phyloP scores from a whole-genome alignment of 306 rosid genomes.

The Quercus agrifolia region DNA sequence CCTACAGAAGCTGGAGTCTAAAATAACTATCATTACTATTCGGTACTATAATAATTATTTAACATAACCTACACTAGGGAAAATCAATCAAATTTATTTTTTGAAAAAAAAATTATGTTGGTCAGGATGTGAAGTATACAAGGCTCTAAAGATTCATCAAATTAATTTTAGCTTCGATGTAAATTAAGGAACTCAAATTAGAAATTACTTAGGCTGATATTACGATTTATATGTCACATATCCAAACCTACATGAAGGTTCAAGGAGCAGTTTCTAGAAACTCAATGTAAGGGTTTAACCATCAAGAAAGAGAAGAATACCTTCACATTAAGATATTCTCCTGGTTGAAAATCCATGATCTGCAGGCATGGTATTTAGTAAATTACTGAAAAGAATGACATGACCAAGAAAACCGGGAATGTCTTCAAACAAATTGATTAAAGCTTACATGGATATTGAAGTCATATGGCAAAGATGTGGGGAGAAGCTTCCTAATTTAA shows the following conservation, averaged over 20 bases:
- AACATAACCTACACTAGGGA: not conserved
- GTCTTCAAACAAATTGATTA: not conserved
- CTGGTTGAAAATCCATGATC: slow-evolving; percentile 96
- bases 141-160: not conserved
- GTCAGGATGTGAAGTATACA: not conserved
- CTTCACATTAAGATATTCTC: slow-evolving; percentile 87
- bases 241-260: not conserved
- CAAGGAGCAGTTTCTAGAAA: not conserved
- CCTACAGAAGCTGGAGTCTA: slow-evolving; percentile 2
- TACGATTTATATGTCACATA: not conserved
- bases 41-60: not conserved
- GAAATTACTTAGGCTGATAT: not conserved
- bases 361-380: slow-evolving; percentile 36
- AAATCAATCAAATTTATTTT: not conserved
- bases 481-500: slow-evolving; percentile 88
- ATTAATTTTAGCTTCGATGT: not conserved
- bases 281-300: too few species aligned
- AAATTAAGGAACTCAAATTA: not conserved
- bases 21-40: not conserved
- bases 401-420: slow-evolving; percentile 9
- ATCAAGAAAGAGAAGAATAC: slow-evolving; percentile 36
- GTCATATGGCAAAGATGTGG: slow-evolving; percentile 71
- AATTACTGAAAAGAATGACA: slow-evolving; percentile 2
- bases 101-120: not conserved
- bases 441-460: slow-evolving; percentile 85